These are phyloP conservation scores for Albugo candida DNA, from an alignment of 352 stramenopile genomes.

Conservation along the genomic window DNA sequence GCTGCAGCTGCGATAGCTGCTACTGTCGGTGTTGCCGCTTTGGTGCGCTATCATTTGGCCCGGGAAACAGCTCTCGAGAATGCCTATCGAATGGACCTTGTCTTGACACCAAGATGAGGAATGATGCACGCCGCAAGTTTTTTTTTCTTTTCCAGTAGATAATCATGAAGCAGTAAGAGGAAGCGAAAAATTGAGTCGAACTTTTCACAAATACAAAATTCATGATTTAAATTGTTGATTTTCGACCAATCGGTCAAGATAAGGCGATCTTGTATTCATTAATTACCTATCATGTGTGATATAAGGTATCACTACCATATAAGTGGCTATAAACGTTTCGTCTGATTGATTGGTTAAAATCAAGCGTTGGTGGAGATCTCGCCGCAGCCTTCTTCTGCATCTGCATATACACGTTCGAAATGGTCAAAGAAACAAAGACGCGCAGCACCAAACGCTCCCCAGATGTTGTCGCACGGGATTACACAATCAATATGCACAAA, in stretches of 20 bases:
- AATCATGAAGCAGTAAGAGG: no score
- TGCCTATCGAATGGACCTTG: no score
- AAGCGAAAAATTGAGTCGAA: no score
- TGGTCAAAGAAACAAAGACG: conserved; percentile 80
- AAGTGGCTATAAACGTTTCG: background rate
- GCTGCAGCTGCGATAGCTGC: no score
- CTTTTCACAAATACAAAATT: no score
- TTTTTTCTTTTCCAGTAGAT: background rate
- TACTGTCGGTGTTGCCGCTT: no score
- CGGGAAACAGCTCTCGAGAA: no score
- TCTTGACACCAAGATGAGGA: no score
- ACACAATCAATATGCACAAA: conserved; percentile 99
- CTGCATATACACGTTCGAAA: conserved; percentile 8
- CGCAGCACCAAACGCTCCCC: conserved; percentile 70
- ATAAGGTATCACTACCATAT: background rate
- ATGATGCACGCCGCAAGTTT: no score
- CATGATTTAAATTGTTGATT: no score
- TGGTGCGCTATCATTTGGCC: no score
- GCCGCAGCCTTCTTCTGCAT: background rate
- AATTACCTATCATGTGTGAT: background rate
- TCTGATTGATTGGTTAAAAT: background rate
- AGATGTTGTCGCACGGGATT: conserved; percentile 93
- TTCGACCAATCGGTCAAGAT: no score
- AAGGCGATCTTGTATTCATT: background rate
- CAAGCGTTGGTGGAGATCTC: background rate